Evolutionary conservation across 768 basidiomycete species (phyloP).

Genomic region (Psilocybe cyanescens): DNA sequence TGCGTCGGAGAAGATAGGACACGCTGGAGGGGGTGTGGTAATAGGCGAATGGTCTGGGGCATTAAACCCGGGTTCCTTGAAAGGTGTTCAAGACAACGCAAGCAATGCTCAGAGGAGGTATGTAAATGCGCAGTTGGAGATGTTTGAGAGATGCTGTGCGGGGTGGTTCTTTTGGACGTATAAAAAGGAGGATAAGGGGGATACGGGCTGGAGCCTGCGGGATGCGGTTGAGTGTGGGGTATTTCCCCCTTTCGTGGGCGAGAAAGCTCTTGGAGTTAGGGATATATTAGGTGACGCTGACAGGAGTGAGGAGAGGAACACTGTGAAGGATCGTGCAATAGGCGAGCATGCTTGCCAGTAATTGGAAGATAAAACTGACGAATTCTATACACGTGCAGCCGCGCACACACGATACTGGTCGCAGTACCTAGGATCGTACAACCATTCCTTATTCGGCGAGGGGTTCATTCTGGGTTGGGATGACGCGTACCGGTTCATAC

Average conservation of each 20-base stretch:
- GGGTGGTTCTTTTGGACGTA: slow-evolving; percentile 90
- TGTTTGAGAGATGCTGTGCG: slow-evolving; percentile 65
- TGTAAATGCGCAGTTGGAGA: slow-evolving; percentile 62
- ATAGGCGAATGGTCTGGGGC: slow-evolving; percentile 84
- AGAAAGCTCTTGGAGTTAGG: neutral
- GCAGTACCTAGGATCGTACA: slow-evolving; percentile 56
- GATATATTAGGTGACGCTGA: neutral
- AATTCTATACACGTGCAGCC: slow-evolving; percentile 22
- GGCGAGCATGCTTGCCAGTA: slow-evolving; percentile 27
- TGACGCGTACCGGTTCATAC: slow-evolving; percentile 64
- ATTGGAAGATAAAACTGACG: neutral
- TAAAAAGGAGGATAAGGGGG: slow-evolving; percentile 67
- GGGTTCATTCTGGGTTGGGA: slow-evolving; percentile 78
- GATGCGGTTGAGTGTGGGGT: slow-evolving; percentile 67
- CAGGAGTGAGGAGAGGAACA: slow-evolving; percentile 27
- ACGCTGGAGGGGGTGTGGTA: slow-evolving; percentile 48
- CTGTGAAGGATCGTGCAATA: slow-evolving; percentile 32
- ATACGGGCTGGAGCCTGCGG: slow-evolving; percentile 75
- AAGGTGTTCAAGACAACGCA: slow-evolving; percentile 16
- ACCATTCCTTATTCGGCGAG: slow-evolving; percentile 68
- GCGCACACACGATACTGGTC: slow-evolving; percentile 46
- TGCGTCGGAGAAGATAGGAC: slow-evolving; percentile 35
- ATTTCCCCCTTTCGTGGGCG: slow-evolving; percentile 51
- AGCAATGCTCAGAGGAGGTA: slow-evolving; percentile 48
- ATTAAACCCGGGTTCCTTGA: slow-evolving; percentile 65